Evolutionary conservation across 495 filamentous ascomycete species (phyloP).

Genomic region (Usnea hakonensis): DNA sequence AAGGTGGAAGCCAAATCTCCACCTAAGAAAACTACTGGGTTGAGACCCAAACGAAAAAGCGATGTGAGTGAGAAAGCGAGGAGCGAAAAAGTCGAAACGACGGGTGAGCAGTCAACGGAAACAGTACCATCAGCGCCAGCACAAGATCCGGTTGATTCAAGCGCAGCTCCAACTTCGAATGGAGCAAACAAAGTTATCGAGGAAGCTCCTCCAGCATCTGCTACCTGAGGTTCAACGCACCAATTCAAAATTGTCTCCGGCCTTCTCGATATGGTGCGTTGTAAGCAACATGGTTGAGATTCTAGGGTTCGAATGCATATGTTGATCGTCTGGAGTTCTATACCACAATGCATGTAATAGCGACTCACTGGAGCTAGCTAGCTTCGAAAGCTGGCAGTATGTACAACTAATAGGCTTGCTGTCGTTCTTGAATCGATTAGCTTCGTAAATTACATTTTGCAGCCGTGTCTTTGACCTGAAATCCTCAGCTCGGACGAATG

Average conservation of each 20-base stretch:
- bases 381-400: slow-evolving; percentile 12
- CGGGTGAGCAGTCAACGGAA: slow-evolving; percentile 12
- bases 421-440: neutral
- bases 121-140: slow-evolving; percentile 3
- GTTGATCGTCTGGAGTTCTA: slow-evolving; percentile 10
- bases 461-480: neutral
- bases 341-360: slow-evolving; percentile 10
- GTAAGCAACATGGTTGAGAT: neutral
- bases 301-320: neutral
- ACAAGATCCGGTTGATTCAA: slow-evolving; percentile 11
- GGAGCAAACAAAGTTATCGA: neutral
- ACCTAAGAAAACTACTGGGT: slow-evolving; percentile 25
- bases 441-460: neutral
- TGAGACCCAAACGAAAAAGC: slow-evolving; percentile 20
- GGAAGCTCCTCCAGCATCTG: neutral
- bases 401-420: slow-evolving; percentile 7
- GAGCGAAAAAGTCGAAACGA: slow-evolving; percentile 15
- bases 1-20: slow-evolving; percentile 48
- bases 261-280: neutral
- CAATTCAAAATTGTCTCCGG: neutral
- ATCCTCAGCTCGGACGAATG: neutral
- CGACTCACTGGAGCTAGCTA: slow-evolving; percentile 4
- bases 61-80: slow-evolving; percentile 18
- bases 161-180: slow-evolving; percentile 11
- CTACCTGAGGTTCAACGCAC: neutral